Percentiles rank a stretch among this genome's conserved stretches.
phyloP scores from a whole-genome alignment of 1,139 yeast species.

The Suhomyces panamericanus region DNA sequence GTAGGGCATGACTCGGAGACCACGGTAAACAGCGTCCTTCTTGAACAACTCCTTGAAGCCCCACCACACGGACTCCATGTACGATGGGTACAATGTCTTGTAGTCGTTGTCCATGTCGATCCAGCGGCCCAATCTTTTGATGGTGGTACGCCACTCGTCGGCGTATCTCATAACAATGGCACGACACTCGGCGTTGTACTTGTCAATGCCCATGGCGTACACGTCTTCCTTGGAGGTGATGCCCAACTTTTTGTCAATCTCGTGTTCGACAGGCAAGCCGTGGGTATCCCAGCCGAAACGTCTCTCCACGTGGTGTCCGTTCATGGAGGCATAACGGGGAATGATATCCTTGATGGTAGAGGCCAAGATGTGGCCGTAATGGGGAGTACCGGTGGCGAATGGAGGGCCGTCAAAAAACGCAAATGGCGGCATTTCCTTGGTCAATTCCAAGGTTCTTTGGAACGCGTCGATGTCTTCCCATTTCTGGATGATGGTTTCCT shows the following conservation, averaged over 20 bases:
- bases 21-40: conserved; percentile 88
- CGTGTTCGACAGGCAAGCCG: conserved; percentile 97
- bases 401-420: conserved; percentile 99
- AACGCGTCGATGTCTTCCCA: conserved; percentile 96
- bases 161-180: conserved; percentile 97
- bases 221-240: conserved; percentile 94
- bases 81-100: conserved; percentile 91
- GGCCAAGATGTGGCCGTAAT: conserved; percentile 95
- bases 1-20: conserved; percentile 97
- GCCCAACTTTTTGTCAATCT: conserved; percentile 95
- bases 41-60: conserved; percentile 85
- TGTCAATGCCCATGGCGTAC: conserved; percentile 87
- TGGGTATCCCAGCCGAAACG: conserved; percentile 99
- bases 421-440: conserved; percentile 83
- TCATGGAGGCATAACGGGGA: conserved; percentile 98
- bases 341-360: conserved; percentile 96
- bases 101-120: conserved; percentile 98
- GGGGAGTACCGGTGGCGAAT: conserved; percentile 99
- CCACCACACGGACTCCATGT: conserved; percentile 99
- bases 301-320: conserved; percentile 93
- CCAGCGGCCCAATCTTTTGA: conserved; percentile 97
- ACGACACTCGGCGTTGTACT: conserved; percentile 92
- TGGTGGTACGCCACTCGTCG: conserved; percentile 88
- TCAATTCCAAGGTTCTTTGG: conserved; percentile 78
- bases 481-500: conserved; percentile 70